Conservation (phyloP, 805 yeast genomes). For the Candida ponderosae region DNA sequence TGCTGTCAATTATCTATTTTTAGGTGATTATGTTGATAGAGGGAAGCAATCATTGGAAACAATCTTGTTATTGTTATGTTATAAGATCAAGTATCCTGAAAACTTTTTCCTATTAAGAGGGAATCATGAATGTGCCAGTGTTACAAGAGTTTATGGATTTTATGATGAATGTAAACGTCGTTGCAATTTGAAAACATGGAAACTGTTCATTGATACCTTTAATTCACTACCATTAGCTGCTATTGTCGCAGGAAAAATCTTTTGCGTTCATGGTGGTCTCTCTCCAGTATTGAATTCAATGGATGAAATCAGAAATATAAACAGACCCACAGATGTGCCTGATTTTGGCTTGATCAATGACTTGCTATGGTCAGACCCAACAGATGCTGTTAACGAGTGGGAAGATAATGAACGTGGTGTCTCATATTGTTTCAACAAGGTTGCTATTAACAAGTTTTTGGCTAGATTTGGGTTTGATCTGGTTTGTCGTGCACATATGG, state of each 20-base stretch:
- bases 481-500: constrained; percentile 83
- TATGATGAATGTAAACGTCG: constrained; percentile 97
- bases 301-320: constrained; percentile 62
- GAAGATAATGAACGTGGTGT: constrained; percentile 80
- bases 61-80: constrained; percentile 76
- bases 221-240: constrained; percentile 95
- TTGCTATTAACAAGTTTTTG: constrained; percentile 64
- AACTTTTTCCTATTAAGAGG: constrained; percentile 91
- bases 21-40: constrained; percentile 96
- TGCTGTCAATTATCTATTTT: constrained; percentile 78
- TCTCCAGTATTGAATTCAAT: constrained; percentile 63
- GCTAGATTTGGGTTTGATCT: constrained; percentile 63
- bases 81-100: constrained; percentile 94
- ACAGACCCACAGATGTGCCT: constrained; percentile 79
- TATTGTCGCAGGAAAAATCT: constrained; percentile 89
- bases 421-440: constrained; percentile 67
- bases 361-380: constrained; percentile 81
- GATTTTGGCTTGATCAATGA: constrained; percentile 74
- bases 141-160: constrained; percentile 94
- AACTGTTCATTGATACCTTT: constrained; percentile 86
- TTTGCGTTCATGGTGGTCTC: constrained; percentile 81
- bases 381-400: constrained; percentile 52
- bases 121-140: constrained; percentile 96
- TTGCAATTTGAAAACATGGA: constrained; percentile 90
- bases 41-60: constrained; percentile 97